Evolutionary conservation across 2,329 filamentous ascomycete species (phyloP), one percentile per base, ranked within the genome.

Genomic region (Nothopassalora personata): DNA sequence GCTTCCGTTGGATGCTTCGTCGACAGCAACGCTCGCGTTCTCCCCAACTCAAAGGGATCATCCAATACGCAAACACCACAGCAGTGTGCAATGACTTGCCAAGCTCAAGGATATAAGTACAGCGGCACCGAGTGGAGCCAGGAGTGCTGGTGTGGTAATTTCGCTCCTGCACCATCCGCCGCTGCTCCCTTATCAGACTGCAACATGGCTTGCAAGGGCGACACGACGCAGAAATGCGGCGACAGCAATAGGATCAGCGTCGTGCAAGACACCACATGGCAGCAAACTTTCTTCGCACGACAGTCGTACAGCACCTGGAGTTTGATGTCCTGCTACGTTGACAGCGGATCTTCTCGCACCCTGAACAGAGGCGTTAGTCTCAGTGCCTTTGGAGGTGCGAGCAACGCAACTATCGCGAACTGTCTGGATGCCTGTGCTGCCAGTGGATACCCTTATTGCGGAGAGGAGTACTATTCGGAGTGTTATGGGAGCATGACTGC

Each of bases 51-150:
- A 28, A 56, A 54, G 43, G 64, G 63, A 45, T 54, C 64, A 18
- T 66, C 59, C 46, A 55, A 56, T 39, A 61, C 54, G 36, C 63
- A 66, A 47, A 68, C 66, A 8, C 64, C 64, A 33, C 56, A 61
- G 47, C 60, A 60, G 47, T 71, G 67, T 46, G 67, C 67, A 15
- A 58, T 64, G 3, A 59, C 58, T 33, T 71, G 69, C 60, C 62
- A 60, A n/a, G 53, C 56, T 28, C 53, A 61, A 15, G 68, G 67
- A 28, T 65, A 66, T 62, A 63, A 61, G 8, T 69, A 64, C 52
- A 60, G 60, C 18, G 75, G 74, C n/a, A 66, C 73, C 34, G 72
- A 76, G 57, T 74, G 72, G 57, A 67, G 66, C 27, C 19, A 58
- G 57, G 31, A 63, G 49, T 63, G 58, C 58, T 63, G 31, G 11